Conservation (phyloP, 352 stramenopile genomes). For the Phytophthora crassamura region DNA sequence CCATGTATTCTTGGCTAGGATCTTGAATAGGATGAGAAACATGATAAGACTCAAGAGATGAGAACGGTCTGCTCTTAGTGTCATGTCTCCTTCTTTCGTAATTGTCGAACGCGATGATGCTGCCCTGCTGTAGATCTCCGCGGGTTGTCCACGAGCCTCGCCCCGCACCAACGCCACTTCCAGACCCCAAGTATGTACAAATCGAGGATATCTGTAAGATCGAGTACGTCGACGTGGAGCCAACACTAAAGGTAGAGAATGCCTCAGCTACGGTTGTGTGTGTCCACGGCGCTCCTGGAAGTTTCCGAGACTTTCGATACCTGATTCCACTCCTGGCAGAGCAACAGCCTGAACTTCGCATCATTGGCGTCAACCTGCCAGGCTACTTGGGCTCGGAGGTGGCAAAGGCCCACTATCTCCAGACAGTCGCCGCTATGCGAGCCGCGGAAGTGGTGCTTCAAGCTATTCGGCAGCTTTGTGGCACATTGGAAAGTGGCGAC, state of each 20-base stretch:
- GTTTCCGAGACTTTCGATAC: conserved; percentile 59
- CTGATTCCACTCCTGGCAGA: conserved; percentile 51
- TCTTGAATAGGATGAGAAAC: conserved; percentile 5
- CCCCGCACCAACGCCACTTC: conserved; percentile 35
- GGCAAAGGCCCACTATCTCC: conserved; percentile 36
- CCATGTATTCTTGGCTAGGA: no score
- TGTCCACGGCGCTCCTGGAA: conserved; percentile 64
- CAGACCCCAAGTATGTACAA: conserved; percentile 38
- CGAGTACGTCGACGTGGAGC: conserved; percentile 45
- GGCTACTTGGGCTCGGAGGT: conserved; percentile 45
- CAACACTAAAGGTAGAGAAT: neutral
- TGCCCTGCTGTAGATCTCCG: conserved; percentile 26
- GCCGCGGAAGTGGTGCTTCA: conserved; percentile 39
- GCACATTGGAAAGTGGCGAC: conserved; percentile 16
- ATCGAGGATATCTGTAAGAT: conserved; percentile 44
- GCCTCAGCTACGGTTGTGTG: conserved; percentile 45
- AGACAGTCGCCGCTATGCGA: conserved; percentile 43
- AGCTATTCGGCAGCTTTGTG: conserved; percentile 42
- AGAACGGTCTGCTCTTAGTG: no score
- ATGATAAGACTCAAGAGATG: neutral
- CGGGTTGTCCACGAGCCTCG: conserved; percentile 26
- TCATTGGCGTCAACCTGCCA: conserved; percentile 50
- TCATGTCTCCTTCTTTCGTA: neutral
- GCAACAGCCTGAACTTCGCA: conserved; percentile 25
- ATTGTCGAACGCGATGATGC: conserved; percentile 15